These are phyloP conservation scores for Fraxinus baroniana DNA, from an alignment of 305 asterid species.

Conservation along the genomic window DNA sequence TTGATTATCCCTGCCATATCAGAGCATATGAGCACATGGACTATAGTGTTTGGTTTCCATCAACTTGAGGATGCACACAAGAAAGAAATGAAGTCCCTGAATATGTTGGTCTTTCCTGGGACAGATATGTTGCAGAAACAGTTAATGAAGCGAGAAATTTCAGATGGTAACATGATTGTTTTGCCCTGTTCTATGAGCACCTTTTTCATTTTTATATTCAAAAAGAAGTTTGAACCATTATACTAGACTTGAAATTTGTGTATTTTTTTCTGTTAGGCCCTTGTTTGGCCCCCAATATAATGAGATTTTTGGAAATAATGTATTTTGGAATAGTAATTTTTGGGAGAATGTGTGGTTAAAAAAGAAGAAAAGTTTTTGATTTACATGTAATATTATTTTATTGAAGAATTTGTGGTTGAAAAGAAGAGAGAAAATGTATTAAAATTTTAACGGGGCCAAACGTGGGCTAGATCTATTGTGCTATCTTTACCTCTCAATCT, in stretches of 20 bases:
- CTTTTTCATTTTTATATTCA: neutral
- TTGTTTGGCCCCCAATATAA: neutral
- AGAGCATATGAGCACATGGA: conserved; percentile 90
- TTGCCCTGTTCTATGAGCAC: neutral
- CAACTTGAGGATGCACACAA: conserved; percentile 52
- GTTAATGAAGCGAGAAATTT: conserved; percentile 28
- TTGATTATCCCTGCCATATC: conserved; percentile 90
- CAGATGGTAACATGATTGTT: conserved; percentile 29
- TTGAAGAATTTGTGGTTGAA: neutral
- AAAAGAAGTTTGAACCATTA: neutral
- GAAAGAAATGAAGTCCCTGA: conserved; percentile 45
- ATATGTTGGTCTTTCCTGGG: conserved; percentile 59
- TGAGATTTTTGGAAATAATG: neutral
- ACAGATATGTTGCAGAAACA: conserved; percentile 54
- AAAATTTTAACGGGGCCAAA: neutral
- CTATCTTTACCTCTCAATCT: conserved; percentile 20
- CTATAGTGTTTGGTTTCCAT: conserved; percentile 71
- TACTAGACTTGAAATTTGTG: neutral
- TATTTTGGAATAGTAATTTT: neutral
- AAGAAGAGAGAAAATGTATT: neutral
- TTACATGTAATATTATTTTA: neutral
- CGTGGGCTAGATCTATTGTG: neutral
- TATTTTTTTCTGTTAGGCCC: neutral
- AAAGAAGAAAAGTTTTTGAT: too few species aligned
- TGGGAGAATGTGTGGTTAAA: neutral